phyloP scores from a whole-genome alignment of 306 rosid genomes.

The Fagus crenata region DNA sequence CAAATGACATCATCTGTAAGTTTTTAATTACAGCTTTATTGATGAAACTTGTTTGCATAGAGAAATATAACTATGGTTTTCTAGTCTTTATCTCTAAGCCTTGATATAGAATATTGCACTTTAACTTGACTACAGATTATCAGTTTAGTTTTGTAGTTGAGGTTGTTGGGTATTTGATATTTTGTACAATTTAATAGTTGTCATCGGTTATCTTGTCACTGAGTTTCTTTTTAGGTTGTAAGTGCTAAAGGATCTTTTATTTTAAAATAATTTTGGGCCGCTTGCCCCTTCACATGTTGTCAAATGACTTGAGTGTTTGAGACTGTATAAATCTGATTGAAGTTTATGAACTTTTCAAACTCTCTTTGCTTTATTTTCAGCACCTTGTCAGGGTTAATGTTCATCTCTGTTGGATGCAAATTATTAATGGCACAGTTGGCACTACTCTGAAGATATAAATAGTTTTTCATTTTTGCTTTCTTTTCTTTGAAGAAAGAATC shows the following conservation, averaged over 20 bases:
- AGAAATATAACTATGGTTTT: no score
- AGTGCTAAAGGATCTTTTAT: background rate
- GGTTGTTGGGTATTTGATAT: background rate
- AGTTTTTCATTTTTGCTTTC: background rate
- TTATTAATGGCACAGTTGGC: background rate
- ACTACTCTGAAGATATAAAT: background rate
- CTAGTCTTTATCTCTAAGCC: background rate
- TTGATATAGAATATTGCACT: background rate
- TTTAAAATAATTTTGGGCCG: background rate
- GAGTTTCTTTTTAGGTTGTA: background rate
- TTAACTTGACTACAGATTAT: background rate
- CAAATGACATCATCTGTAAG: background rate
- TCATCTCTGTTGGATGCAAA: slow-evolving; percentile 1
- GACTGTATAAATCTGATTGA: background rate
- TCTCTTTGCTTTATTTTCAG: background rate
- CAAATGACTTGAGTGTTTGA: background rate
- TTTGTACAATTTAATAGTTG: background rate
- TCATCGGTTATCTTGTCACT: background rate
- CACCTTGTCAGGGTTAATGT: background rate
- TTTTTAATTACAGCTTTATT: no score
- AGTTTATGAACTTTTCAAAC: background rate
- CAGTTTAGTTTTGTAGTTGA: background rate
- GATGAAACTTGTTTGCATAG: no score
- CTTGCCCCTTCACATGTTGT: background rate
- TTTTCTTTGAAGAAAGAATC: background rate